A percentile compares a stretch with the other conserved stretches of the same genome.
phyloP scores from a whole-genome alignment of 2,329 filamentous ascomycete species.

The Alternaria triticina region DNA sequence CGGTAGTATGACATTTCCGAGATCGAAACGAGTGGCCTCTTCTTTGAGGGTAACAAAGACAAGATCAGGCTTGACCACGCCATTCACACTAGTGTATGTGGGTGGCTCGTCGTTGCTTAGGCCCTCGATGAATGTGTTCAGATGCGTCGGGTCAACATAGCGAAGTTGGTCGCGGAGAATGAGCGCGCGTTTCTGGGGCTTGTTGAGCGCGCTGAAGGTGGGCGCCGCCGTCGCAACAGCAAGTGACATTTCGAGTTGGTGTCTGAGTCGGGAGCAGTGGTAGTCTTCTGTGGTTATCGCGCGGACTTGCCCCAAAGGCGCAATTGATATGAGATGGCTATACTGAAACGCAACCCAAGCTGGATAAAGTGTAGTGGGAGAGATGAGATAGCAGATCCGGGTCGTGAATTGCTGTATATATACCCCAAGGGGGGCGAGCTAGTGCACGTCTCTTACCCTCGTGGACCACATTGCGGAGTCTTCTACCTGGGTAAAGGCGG shows the following conservation, averaged over 20 bases:
- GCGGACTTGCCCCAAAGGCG: neutral
- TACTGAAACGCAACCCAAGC: neutral
- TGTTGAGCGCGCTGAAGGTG: conserved; percentile 29
- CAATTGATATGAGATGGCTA: neutral
- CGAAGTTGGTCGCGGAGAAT: conserved; percentile 38
- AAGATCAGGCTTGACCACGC: conserved; percentile 27
- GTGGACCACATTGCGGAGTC: neutral
- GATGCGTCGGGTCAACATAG: conserved; percentile 28
- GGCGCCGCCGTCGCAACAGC: conserved; percentile 21
- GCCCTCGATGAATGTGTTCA: conserved; percentile 36
- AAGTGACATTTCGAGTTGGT: neutral
- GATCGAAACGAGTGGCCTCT: conserved; percentile 28
- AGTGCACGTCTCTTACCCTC: neutral
- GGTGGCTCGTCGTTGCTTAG: conserved; percentile 37
- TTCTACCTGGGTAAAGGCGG: neutral
- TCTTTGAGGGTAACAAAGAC: conserved; percentile 29
- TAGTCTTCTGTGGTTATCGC: neutral
- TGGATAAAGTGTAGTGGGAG: neutral
- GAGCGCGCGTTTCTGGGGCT: conserved; percentile 36
- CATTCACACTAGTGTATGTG: conserved; percentile 30
- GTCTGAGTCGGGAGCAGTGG: neutral
- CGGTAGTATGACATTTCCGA: conserved; percentile 38
- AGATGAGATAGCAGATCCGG: neutral
- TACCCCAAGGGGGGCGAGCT: neutral
- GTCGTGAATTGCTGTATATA: neutral